Conservation (phyloP, 352 stramenopile genomes). For the Phytophthora citricola region DNA sequence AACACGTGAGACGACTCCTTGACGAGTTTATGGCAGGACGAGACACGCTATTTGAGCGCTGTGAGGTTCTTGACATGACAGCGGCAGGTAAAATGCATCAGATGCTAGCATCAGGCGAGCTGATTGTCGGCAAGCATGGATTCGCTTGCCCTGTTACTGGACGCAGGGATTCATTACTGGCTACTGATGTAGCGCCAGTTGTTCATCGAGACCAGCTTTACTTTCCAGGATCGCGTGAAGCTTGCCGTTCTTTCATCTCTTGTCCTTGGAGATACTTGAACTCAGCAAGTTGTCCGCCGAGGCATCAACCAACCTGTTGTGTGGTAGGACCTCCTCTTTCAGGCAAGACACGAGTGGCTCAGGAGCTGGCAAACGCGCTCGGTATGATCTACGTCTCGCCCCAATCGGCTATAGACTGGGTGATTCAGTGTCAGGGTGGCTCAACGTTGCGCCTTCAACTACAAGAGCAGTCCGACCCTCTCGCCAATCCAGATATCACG, state of each 20-base stretch:
- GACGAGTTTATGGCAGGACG: conserved; percentile 44
- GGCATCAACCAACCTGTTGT: conserved; percentile 41
- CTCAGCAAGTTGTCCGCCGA: conserved; percentile 31
- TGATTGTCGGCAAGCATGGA: conserved; percentile 62
- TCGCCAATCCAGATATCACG: conserved; percentile 25
- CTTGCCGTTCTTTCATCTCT: conserved; percentile 23
- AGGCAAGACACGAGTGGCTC: conserved; percentile 48
- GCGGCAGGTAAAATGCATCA: conserved; percentile 7
- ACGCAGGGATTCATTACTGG: conserved; percentile 7
- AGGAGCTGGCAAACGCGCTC: conserved; percentile 32
- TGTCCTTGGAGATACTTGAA: conserved; percentile 32
- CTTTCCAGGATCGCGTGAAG: conserved; percentile 47
- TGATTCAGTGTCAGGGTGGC: conserved; percentile 57
- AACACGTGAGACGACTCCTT: conserved; percentile 36
- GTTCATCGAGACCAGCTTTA: conserved; percentile 66
- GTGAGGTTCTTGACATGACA: conserved; percentile 38
- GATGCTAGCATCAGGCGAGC: conserved; percentile 49
- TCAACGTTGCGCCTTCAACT: conserved; percentile 36
- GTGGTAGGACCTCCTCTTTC: conserved; percentile 44
- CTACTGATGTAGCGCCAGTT: conserved; percentile 20
- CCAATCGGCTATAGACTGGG: conserved; percentile 55
- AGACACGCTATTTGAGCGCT: conserved; percentile 54
- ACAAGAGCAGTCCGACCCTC: conserved; percentile 16
- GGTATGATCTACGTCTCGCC: conserved; percentile 61
- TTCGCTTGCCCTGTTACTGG: conserved; percentile 49